Base-by-base conservation (phyloP, 441 rosid species). In the Euphorbia schlechtendalii region DNA sequence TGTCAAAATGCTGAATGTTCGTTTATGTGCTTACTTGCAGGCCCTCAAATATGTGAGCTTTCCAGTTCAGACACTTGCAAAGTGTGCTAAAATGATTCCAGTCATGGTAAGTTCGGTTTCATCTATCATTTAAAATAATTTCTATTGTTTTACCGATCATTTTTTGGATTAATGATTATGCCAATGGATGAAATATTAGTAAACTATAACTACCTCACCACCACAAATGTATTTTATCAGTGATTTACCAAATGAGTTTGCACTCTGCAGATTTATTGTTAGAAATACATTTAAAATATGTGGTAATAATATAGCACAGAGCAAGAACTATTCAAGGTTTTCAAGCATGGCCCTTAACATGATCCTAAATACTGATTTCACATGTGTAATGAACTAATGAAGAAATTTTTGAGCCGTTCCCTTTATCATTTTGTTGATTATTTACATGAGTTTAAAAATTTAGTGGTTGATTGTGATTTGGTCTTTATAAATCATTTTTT, bases 21-120 rank as follows among this genome's bases (percentile, higher is more conserved):
- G 59, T 22, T 69, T 8, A 56, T 69, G 21, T 57, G 58, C 70
- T 66, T 77, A 62, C 32, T 78, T 56, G 4, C 74, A 91, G 92
- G 97, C 97, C 63, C 90, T 91, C 73, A 91, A 91, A 74, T 88
- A 88, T 80, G 96, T 88, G 67, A 91, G 94, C 71, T 88, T 88
- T 73, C 97, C 96, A 0, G 90, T 91, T 68, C 96, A 91, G 78
- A 88, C 94, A 18, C 86, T 88, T 67, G 92, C 96, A 17, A 91
- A 91, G 77, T 91, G 96, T 74, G 94, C 94, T 53, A 91, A 91
- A 78, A 88, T 91, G 97, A 91, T 91, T 67, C 97, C 97, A 66
- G 97, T 91, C 41, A 88, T 91, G 94, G 97, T 88, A 74, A 73
- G 89, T 67, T 72, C 10, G 66, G 34, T 66, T 75, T 46, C 30